These are phyloP conservation scores for Porosira glacialis DNA, from an alignment of 352 stramenopile genomes.

Conservation along the genomic window DNA sequence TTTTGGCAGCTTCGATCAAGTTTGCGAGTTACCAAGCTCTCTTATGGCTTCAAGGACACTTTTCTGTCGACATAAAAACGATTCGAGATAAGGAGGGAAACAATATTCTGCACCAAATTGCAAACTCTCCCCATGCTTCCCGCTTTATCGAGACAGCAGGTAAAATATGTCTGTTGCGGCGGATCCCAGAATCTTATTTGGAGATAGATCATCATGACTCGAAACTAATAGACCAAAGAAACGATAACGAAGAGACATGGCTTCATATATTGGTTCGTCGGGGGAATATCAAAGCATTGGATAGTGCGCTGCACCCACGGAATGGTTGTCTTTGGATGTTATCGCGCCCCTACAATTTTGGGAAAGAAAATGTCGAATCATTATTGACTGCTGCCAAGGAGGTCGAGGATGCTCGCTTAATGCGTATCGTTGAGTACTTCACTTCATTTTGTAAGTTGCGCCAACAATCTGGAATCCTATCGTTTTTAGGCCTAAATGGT, in stretches of 20 bases:
- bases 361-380: neutral
- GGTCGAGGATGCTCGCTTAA: neutral
- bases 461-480: neutral
- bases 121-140: conserved; percentile 4
- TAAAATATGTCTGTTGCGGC: neutral
- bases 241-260: conserved; percentile 10
- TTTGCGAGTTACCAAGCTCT: conserved; percentile 20
- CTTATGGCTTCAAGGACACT: conserved; percentile 25
- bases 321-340: neutral
- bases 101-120: conserved; percentile 32
- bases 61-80: conserved; percentile 3
- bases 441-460: neutral
- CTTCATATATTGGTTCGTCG: conserved; percentile 7
- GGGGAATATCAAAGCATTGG: conserved; percentile 17
- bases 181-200: neutral
- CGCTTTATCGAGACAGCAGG: conserved; percentile 16
- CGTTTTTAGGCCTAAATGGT: neutral
- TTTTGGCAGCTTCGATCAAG: conserved; percentile 13
- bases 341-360: neutral
- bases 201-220: neutral
- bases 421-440: neutral
- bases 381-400: neutral
- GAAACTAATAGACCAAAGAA: neutral
- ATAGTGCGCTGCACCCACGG: conserved; percentile 1
- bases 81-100: conserved; percentile 17